Evolutionary conservation across 768 basidiomycete species (phyloP), one percentile per base, ranked within the genome.

Genomic region (Mycena venus): DNA sequence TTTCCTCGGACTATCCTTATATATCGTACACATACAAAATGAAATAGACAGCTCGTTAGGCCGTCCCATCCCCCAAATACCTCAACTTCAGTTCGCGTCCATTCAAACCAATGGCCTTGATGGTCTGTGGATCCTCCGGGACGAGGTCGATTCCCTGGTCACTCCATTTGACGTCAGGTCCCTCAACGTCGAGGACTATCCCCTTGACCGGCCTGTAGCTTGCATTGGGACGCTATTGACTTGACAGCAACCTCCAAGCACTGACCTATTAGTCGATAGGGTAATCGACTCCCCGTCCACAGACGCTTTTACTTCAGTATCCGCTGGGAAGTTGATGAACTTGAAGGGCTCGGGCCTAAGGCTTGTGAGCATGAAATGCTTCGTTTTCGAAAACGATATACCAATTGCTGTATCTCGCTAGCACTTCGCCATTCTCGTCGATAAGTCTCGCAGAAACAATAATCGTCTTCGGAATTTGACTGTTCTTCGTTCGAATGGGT

Each of bases 281-380:
- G 81, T 83, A 60, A 95, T 86, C 44, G 87, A 88, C 80, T 92
- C 91, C 21, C 92, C 91, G 73, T 93, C 91, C 9, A 90, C 85
- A 12, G 79, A 83, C 74, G 92, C 87, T 67, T 86, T 83, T 66
- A 98, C 87, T 15, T 90, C 91, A 62, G 94, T 81, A 64, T 90
- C 89, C 14, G 90, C 78, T 38, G 96, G 95, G 88, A 97, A 97
- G 66, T 89, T 85, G 82, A 98, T 92, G 84, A 91, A 97, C 83
- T 98, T 98, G 88, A 93, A 98, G 21, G 97, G 97, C 82, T 97
- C 96, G 15, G 96, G 96, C 97, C 97, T 97, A 62, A 71, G 66
- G 60, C 23, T 4, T 23, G 21, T 63, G n/a, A 71, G 49, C 25
- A 42, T 44, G 19, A 4, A 61, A 25, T 29, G 36, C n/a, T n/a